phyloP scores from a whole-genome alignment of 2,329 filamentous ascomycete species.

The Colletotrichum scovillei region DNA sequence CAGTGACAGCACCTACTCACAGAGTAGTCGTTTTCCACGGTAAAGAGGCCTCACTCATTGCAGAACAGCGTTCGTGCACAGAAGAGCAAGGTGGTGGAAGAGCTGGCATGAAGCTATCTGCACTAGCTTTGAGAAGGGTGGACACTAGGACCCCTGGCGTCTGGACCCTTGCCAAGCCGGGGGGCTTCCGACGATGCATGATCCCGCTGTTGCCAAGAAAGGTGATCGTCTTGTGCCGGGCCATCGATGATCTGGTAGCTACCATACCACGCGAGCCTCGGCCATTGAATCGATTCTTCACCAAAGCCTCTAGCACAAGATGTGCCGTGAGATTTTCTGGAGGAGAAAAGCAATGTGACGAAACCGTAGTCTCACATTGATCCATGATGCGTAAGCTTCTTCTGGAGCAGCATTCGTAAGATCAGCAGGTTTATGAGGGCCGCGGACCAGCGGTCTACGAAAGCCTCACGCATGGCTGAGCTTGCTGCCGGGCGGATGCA shows the following conservation, averaged over 20 bases:
- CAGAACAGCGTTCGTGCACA: too few species aligned
- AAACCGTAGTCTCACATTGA: background rate
- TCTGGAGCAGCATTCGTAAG: background rate
- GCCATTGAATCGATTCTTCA: background rate
- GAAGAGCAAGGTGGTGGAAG: background rate
- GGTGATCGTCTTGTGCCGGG: background rate
- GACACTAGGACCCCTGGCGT: constrained; percentile 11
- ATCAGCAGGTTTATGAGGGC: background rate
- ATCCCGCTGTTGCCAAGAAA: constrained; percentile 27
- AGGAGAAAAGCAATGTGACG: background rate
- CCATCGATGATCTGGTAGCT: background rate
- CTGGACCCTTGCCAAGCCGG: constrained; percentile 35
- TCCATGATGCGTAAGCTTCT: background rate
- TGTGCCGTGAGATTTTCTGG: background rate
- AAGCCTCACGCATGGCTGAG: background rate
- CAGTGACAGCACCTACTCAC: too few species aligned
- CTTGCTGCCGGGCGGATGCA: background rate
- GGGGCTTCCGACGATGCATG: constrained; percentile 16
- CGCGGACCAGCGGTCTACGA: background rate
- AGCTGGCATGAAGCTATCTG: background rate
- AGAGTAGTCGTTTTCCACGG: background rate
- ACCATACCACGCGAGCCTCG: background rate
- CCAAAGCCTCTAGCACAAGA: background rate
- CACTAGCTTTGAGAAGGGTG: background rate
- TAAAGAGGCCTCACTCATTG: background rate